Percentiles rank a stretch among this genome's conserved stretches.
Evolutionary conservation across 352 stramenopile species (phyloP).

Genomic region (Globisporangium cylindrosporum): DNA sequence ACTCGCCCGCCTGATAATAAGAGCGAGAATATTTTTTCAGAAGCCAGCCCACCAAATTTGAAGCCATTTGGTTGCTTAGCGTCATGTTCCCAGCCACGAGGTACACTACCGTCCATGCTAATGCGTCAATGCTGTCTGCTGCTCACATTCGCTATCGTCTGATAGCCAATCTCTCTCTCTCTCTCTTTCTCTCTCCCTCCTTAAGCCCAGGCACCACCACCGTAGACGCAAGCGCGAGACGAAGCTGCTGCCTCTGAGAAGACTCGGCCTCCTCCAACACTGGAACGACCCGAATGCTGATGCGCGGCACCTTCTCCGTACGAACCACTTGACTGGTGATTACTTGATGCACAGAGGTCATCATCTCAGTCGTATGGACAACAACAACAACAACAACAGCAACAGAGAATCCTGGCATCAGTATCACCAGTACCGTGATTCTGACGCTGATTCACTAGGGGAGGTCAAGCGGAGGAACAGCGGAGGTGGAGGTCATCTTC

Average conservation of each 20-base stretch:
- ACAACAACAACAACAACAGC: too few species aligned
- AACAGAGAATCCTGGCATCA: background rate
- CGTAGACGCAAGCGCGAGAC: background rate
- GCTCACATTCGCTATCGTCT: too few species aligned
- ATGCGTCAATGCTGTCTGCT: background rate
- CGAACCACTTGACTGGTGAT: background rate
- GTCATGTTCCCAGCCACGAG: background rate
- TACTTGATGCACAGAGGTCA: background rate
- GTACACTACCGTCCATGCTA: background rate
- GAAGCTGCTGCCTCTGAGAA: background rate
- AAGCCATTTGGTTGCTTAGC: background rate
- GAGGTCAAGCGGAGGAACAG: background rate
- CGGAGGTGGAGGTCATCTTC: background rate
- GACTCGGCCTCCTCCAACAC: background rate
- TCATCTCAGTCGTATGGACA: too few species aligned
- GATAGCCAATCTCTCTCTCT: too few species aligned
- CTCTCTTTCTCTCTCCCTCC: too few species aligned
- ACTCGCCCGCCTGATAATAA: too few species aligned
- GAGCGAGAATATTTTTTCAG: too few species aligned
- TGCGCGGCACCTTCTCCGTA: background rate
- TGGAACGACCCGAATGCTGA: background rate
- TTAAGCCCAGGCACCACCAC: background rate
- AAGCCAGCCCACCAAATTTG: background rate
- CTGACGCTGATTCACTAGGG: background rate
- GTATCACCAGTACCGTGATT: background rate